A percentile compares a stretch with the other conserved stretches of the same genome.
Conservation (phyloP, 495 filamentous ascomycete species). For the Penicilliopsis zonata region DNA sequence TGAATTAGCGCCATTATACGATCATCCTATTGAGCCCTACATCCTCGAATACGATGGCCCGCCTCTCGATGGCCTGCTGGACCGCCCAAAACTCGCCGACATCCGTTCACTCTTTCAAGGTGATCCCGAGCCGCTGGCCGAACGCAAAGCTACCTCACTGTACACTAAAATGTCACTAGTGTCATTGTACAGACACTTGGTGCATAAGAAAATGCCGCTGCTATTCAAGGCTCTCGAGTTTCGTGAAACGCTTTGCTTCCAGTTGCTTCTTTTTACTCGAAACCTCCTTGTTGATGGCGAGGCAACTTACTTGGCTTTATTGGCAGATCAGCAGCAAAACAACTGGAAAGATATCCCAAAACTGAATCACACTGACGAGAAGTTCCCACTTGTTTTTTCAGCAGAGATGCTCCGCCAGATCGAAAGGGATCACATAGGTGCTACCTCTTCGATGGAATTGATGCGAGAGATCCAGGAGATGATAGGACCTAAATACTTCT, state of each 20-base stretch:
- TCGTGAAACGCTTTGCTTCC: conserved; percentile 3
- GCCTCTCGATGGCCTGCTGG: not conserved
- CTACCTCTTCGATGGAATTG: not conserved
- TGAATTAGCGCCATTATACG: conserved; percentile 8
- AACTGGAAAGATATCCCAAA: conserved; percentile 5
- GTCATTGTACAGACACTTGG: conserved; percentile 3
- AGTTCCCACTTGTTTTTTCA: not conserved
- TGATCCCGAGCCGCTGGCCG: conserved; percentile 3
- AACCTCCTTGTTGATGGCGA: conserved; percentile 7
- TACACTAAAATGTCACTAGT: conserved; percentile 5
- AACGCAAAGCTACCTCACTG: conserved; percentile 1
- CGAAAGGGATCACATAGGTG: not conserved
- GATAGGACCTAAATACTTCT: not conserved
- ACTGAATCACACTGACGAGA: not conserved
- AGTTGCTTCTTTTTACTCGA: conserved; percentile 4
- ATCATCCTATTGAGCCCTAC: conserved; percentile 6
- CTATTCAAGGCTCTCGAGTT: conserved; percentile 5
- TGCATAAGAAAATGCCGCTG: conserved; percentile 1
- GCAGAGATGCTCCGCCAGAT: not conserved
- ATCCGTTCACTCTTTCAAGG: conserved; percentile 1
- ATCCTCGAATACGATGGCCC: conserved; percentile 11
- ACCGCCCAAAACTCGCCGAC: conserved; percentile 2
- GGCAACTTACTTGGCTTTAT: conserved; percentile 4
- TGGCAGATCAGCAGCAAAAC: conserved; percentile 3
- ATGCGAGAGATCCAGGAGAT: not conserved